Base-by-base conservation (phyloP, 2,329 filamentous ascomycete genomes). In the Stagonosporopsis cucurbitacearum region DNA sequence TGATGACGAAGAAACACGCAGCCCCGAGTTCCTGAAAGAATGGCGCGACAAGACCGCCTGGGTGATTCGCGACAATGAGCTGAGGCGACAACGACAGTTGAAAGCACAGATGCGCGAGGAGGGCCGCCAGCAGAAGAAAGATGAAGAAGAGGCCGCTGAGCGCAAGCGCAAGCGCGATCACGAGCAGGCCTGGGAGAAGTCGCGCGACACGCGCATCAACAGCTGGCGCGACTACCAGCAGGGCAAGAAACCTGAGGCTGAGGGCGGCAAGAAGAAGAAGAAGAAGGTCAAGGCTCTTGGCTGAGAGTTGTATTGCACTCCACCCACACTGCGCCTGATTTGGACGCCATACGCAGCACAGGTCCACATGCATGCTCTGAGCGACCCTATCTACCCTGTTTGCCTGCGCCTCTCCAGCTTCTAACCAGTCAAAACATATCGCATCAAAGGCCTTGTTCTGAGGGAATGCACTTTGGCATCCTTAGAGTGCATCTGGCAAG, bases 61-160 rank as follows among this genome's bases (percentile, higher is more conserved):
- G 71, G 95, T 99, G 40, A 85, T 99, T 64, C 87, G 97, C 68
- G 95, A 99, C 70, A 94, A 96, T 73, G 95, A 98, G 79, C 85
- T 92, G 69, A 85, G 95, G 48, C 83, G 92, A 50, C 83, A 91
- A 57, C 85, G 92, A 64, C 93, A 96, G 82, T 77, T 94, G 74
- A 96, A 96, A 80, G 95, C 91, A 36, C 90, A 95, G 81, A 89
- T 99, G 88, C 92, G 96, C 77, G 95, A 99, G 77, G 94, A 99
- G 76, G 95, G 95, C 6, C 84, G 95, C 50, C 89, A 95, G 80
- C 88, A 96, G 83, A 86, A 87, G 72, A 90, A 89, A 74, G 88
- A 88, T 68, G 95, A 99, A 20, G 90, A 92, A 66, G 94, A 97
- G 78, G 59, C 90, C 9, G 92, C 94, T 32, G 79, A 79, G 67